Percentiles rank a stretch among this genome's conserved stretches.
Conservation (phyloP, 1,284 basidiomycete genomes). For the Puccinia horiana region DNA sequence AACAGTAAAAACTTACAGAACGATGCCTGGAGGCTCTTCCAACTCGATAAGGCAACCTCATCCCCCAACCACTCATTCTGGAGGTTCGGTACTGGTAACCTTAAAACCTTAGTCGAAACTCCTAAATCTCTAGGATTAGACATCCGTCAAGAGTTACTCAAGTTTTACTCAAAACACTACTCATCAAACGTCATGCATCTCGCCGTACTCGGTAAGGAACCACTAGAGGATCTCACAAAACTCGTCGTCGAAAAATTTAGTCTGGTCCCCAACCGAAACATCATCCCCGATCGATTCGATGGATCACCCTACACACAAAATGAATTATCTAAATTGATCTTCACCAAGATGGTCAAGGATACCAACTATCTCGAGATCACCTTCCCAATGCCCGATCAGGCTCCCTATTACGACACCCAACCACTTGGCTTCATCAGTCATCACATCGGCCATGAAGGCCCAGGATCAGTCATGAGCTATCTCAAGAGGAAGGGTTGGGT, state of each 20-base stretch:
- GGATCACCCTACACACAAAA: constrained; percentile 67
- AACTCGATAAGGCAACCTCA: constrained; percentile 87
- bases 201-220: constrained; percentile 84
- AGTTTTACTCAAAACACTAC: constrained; percentile 94
- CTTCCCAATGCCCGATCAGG: constrained; percentile 78
- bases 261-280: constrained; percentile 70
- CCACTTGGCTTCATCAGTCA: constrained; percentile 80
- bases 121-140: constrained; percentile 70
- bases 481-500: constrained; percentile 91
- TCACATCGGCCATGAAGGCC: constrained; percentile 93
- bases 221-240: constrained; percentile 74
- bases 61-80: constrained; percentile 72
- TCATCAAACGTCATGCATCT: constrained; percentile 92
- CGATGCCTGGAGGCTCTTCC: constrained; percentile 96
- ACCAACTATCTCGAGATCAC: constrained; percentile 82
- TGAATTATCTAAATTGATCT: constrained; percentile 69
- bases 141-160: constrained; percentile 82
- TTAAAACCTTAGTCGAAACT: constrained; percentile 73
- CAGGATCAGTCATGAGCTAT: constrained; percentile 87
- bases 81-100: constrained; percentile 92
- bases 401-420: constrained; percentile 74
- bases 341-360: constrained; percentile 86
- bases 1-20: constrained; percentile 96
- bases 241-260: constrained; percentile 76
- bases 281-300: constrained; percentile 68